Conservation (phyloP, 768 basidiomycete genomes). For the Exidia glandulosa region DNA sequence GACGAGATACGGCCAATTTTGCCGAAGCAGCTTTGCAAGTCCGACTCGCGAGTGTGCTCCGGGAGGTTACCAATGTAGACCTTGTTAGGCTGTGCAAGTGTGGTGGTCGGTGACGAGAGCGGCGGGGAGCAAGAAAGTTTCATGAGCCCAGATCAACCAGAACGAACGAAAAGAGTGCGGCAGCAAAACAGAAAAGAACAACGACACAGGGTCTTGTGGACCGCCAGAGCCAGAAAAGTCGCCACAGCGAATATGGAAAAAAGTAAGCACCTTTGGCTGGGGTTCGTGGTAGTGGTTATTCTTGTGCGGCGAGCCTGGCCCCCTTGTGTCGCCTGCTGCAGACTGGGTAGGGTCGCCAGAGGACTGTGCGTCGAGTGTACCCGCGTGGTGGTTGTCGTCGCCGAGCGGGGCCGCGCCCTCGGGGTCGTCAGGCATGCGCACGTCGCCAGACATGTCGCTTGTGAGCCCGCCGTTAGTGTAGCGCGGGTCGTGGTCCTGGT, state of each 20-base stretch:
- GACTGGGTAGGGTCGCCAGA: not conserved
- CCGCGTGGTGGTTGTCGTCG: not conserved
- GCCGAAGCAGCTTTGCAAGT: slow-evolving; percentile 76
- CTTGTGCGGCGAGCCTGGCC: not conserved
- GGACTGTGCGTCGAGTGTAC: not conserved
- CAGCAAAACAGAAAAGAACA: slow-evolving; percentile 4
- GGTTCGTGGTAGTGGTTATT: not conserved
- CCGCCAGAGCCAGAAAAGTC: slow-evolving; percentile 6
- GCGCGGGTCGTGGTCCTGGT: not conserved
- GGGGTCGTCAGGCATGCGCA: not conserved
- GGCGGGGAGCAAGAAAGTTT: slow-evolving; percentile 37
- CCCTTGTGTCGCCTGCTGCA: not conserved
- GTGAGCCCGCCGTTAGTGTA: not conserved
- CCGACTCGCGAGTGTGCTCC: slow-evolving; percentile 76
- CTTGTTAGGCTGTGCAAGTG: slow-evolving; percentile 80
- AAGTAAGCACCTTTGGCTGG: not conserved
- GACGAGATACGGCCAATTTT: slow-evolving; percentile 67
- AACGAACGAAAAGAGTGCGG: slow-evolving; percentile 1
- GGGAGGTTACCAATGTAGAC: slow-evolving; percentile 87
- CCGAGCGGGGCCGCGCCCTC: not conserved
- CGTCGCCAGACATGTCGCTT: not conserved
- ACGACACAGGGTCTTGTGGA: too few relatives aligned
- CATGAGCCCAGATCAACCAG: slow-evolving; percentile 28
- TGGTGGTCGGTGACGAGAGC: slow-evolving; percentile 55
- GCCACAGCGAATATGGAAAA: slow-evolving; percentile 18